Evolutionary conservation across 1,284 basidiomycete genomes (phyloP), one percentile per base, ranked within the genome.

Genomic region (Mycena sp.): DNA sequence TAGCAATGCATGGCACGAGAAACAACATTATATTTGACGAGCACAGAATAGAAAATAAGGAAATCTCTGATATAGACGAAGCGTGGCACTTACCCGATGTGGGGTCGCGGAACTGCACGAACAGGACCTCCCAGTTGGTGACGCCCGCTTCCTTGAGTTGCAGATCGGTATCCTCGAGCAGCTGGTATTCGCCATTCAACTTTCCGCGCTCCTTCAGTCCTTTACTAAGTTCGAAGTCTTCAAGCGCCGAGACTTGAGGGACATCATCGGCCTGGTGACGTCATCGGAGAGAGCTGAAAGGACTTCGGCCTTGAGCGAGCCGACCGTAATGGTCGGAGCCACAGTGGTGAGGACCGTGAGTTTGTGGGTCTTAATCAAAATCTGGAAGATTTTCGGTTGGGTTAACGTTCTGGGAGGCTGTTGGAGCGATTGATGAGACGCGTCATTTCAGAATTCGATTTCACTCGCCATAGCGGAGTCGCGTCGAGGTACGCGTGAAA

Each of bases 341-440:
- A 83, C 80, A 4, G 87, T 85, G 61, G 89, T 75, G 68, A 89
- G 81, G 67, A 91, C 78, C 6, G 87, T 87, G 54, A 89, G 76
- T 69, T 85, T 90, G 77, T 92, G 89, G 0, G 89, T 89, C 70
- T 90, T 91, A 65, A 92, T 73, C 26, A 86, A 79, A n/a, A 93
- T 71, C 48, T 90, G 86, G 74, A 87, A 87, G 49, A 85, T 78
- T 76, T 88, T 91, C 14, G 78, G 76, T 45, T 73, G 73, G 12
- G 74, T n/a, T n/a, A n/a, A n/a, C n/a, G n/a, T 55, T 62, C 76
- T 74, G 29, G 73, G 77, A 26, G 81, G 81, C 83, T 84, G 58
- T 57, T 16, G 28, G 17, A 19, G 12, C 29, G 17, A 26, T n/a
- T n/a, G n/a, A n/a, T 55, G 19, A 63, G 53, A 62, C 50, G 51